Conservation (phyloP, 768 basidiomycete genomes). For the Tulasnella sp. region DNA sequence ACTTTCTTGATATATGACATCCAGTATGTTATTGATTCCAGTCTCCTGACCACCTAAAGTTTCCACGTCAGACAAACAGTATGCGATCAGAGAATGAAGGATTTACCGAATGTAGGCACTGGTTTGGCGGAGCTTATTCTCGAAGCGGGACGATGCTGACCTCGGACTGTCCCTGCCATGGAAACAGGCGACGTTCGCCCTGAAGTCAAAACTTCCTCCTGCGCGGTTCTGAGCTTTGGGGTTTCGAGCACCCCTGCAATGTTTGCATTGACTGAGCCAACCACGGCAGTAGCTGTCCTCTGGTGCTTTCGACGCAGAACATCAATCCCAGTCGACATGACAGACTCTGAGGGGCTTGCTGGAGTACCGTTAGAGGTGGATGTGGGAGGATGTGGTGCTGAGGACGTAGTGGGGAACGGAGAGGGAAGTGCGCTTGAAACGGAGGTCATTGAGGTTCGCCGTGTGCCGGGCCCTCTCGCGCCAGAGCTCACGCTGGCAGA, state of each 20-base stretch:
- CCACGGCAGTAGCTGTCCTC: slow-evolving; percentile 79
- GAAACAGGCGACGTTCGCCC: slow-evolving; percentile 70
- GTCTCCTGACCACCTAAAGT: slow-evolving; percentile 75
- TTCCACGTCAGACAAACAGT: neutral
- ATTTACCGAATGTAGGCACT: slow-evolving; percentile 11
- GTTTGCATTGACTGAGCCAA: slow-evolving; percentile 68
- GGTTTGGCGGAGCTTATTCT: slow-evolving; percentile 7
- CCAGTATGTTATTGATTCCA: slow-evolving; percentile 77
- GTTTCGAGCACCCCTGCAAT: slow-evolving; percentile 75
- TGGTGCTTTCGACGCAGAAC: slow-evolving; percentile 62
- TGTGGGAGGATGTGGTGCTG: slow-evolving; percentile 23
- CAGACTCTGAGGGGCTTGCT: slow-evolving; percentile 72
- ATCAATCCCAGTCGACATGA: slow-evolving; percentile 59
- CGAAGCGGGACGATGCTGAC: slow-evolving; percentile 20
- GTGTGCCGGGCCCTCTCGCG: slow-evolving; percentile 24
- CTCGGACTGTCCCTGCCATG: slow-evolving; percentile 43
- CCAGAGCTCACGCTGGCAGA: slow-evolving; percentile 29
- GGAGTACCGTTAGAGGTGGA: slow-evolving; percentile 40
- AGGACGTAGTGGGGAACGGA: slow-evolving; percentile 16
- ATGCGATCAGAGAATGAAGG: neutral
- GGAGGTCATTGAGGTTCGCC: slow-evolving; percentile 34
- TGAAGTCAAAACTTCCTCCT: slow-evolving; percentile 42
- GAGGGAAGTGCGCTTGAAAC: slow-evolving; percentile 17
- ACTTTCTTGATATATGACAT: slow-evolving; percentile 80
- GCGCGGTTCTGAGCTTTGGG: slow-evolving; percentile 50